Evolutionary conservation across 176 grass and related monocot species (phyloP).

Genomic region (Cocos nucifera): DNA sequence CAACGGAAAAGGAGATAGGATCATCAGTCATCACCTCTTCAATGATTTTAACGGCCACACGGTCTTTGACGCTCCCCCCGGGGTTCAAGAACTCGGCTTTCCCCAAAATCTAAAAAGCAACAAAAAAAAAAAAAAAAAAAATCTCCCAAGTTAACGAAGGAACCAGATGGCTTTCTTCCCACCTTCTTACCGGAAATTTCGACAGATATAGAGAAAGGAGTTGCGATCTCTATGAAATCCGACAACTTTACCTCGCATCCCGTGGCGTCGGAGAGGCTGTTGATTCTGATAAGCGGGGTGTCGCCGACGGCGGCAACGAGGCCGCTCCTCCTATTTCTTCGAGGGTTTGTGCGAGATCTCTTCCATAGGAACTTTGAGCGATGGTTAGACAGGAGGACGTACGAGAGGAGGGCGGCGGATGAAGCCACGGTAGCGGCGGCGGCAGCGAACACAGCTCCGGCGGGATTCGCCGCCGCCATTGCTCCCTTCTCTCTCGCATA

Average conservation of each 20-base stretch:
- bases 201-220: too few relatives aligned
- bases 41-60: conserved; percentile 85
- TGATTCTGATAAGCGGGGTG: conserved; percentile 87
- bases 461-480: conserved; percentile 51
- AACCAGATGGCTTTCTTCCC: not conserved
- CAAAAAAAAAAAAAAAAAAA: not conserved
- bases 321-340: conserved; percentile 30
- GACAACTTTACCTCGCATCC: conserved; percentile 53
- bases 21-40: conserved; percentile 46
- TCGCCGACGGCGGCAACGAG: conserved; percentile 69
- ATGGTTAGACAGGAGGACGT: conserved; percentile 30
- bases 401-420: conserved; percentile 47
- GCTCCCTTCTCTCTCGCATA: not conserved
- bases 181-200: too few relatives aligned
- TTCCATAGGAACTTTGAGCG: not conserved
- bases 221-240: too few relatives aligned
- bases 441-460: conserved; percentile 6
- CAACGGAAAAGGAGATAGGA: conserved; percentile 1
- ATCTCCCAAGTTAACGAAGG: not conserved
- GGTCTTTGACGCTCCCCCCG: conserved; percentile 87
- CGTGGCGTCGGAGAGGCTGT: conserved; percentile 90
- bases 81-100: conserved; percentile 99
- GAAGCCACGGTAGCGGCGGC: conserved; percentile 33
- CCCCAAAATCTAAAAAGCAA: conserved; percentile 64
- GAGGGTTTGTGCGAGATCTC: not conserved